Conservation (phyloP, 2,329 filamentous ascomycete genomes). For the Didymella exigua region DNA sequence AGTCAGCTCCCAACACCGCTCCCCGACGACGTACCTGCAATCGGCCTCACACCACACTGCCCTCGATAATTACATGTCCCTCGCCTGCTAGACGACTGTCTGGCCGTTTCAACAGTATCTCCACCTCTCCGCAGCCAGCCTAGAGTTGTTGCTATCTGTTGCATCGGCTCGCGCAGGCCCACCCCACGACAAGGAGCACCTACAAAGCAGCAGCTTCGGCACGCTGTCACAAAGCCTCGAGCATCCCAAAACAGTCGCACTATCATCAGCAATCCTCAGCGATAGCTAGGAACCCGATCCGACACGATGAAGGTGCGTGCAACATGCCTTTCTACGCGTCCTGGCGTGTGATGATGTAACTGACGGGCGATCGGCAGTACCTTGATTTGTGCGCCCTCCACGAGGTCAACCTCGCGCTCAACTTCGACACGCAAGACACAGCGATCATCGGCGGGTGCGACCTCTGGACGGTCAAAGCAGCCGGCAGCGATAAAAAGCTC, state of each 20-base stretch:
- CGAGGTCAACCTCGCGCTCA: conserved; percentile 87
- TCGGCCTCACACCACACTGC: conserved; percentile 31
- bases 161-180: conserved; percentile 44
- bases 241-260: conserved; percentile 11
- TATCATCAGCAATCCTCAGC: conserved; percentile 1
- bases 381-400: conserved; percentile 90
- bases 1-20: conserved; percentile 34
- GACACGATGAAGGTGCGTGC: conserved; percentile 48
- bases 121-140: conserved; percentile 51
- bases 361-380: conserved; percentile 65
- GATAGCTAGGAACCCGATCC: conserved; percentile 5
- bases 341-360: conserved; percentile 35
- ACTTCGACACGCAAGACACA: conserved; percentile 92
- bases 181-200: conserved; percentile 39
- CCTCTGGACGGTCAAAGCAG: conserved; percentile 95
- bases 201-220: conserved; percentile 27
- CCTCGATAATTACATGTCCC: conserved; percentile 34
- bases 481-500: conserved; percentile 93
- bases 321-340: conserved; percentile 18
- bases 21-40: conserved; percentile 20
- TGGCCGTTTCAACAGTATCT: conserved; percentile 46
- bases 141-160: conserved; percentile 48
- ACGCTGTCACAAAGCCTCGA: conserved; percentile 20
- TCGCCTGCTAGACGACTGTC: conserved; percentile 49
- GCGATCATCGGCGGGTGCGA: conserved; percentile 93